phyloP scores from a whole-genome alignment of 176 grass and related monocot species.

The Tillandsia fasciculata region DNA sequence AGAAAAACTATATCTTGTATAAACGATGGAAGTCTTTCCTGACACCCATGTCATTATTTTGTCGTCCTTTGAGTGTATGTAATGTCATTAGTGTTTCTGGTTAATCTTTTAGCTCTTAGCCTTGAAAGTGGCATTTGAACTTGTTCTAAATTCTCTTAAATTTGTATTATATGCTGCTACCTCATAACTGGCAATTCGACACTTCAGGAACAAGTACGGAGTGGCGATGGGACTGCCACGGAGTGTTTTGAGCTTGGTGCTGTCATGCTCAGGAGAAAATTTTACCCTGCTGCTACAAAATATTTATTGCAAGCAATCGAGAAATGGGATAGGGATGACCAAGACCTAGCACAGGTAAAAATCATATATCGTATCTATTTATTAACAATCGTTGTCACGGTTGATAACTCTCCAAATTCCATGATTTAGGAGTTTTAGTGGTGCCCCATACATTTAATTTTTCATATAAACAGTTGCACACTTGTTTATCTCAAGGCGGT shows the following conservation, averaged over 20 bases:
- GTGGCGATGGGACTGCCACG: constrained; percentile 81
- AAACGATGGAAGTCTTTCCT: background rate
- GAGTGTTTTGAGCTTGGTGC: constrained; percentile 97
- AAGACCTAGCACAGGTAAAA: constrained; percentile 81
- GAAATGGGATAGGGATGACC: constrained; percentile 92
- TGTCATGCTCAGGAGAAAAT: constrained; percentile 94
- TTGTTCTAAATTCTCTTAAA: background rate
- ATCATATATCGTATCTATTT: constrained; percentile 5
- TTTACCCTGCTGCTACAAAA: constrained; percentile 90
- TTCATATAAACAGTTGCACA: background rate
- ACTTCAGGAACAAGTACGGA: constrained; percentile 89
- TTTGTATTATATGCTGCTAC: background rate
- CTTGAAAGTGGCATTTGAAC: too few species aligned
- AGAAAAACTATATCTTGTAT: background rate
- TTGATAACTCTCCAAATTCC: too few species aligned
- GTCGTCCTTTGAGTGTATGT: too few species aligned
- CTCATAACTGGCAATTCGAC: constrained; percentile 1
- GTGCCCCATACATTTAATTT: too few species aligned
- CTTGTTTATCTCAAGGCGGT: too few species aligned
- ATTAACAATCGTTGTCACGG: too few species aligned
- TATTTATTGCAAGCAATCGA: constrained; percentile 85
- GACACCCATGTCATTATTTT: too few species aligned
- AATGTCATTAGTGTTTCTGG: too few species aligned
- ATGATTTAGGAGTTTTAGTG: too few species aligned
- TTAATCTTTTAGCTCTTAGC: too few species aligned